These are phyloP conservation scores for Trichoderma pleuroti DNA, from an alignment of 2,329 filamentous ascomycete species.

Conservation along the genomic window DNA sequence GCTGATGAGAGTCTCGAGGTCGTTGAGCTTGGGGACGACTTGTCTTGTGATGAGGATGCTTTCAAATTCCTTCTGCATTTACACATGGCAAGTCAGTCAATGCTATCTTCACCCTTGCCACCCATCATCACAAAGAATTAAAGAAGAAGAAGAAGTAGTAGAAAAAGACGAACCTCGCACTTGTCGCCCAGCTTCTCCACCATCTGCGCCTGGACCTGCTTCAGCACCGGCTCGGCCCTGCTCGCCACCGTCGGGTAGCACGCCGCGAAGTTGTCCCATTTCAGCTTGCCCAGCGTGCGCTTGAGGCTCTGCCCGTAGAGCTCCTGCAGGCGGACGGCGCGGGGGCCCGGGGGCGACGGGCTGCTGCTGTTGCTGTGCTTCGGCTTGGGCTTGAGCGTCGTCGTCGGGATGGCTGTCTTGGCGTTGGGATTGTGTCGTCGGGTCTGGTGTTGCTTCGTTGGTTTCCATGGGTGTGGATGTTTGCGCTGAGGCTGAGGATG, in stretches of 20 bases:
- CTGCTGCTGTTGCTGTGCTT: constrained; percentile 30
- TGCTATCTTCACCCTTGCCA: not conserved
- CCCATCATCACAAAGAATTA: too few species aligned
- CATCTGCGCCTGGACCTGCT: constrained; percentile 56
- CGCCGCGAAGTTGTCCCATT: constrained; percentile 54
- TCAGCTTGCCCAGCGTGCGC: constrained; percentile 54
- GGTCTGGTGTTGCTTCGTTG: not conserved
- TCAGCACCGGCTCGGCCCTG: constrained; percentile 48
- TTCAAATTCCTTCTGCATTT: constrained; percentile 52
- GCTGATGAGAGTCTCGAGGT: constrained; percentile 53
- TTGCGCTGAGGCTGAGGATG: not conserved
- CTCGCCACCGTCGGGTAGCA: constrained; percentile 60
- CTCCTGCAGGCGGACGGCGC: constrained; percentile 52
- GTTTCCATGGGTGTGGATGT: constrained; percentile 7
- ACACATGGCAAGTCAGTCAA: not conserved
- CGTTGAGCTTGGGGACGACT: constrained; percentile 56
- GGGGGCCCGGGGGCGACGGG: constrained; percentile 53
- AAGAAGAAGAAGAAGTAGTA: not conserved
- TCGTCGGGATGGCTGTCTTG: not conserved
- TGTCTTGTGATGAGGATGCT: constrained; percentile 48
- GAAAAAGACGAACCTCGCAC: constrained; percentile 43
- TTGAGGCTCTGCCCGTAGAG: constrained; percentile 51
- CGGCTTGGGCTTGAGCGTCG: not conserved
- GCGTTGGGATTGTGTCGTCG: not conserved
- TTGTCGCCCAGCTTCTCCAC: constrained; percentile 52